A percentile compares a stretch with the other conserved stretches of the same genome.
Conservation (phyloP, 805 yeast genomes). For the Lipomyces orientalis region DNA sequence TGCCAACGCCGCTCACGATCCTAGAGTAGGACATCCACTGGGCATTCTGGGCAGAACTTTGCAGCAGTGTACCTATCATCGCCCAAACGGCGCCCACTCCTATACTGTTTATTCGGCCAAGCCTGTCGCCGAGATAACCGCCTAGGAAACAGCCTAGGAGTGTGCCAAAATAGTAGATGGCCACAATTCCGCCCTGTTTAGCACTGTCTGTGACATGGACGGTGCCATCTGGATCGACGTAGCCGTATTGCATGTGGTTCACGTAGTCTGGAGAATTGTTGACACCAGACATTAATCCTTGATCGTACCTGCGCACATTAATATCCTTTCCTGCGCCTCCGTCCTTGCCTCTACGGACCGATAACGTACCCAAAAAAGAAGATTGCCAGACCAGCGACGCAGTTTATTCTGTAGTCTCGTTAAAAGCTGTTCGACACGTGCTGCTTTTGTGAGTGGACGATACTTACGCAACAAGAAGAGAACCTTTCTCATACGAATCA, state of each 20-base stretch:
- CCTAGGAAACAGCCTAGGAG: slow-evolving; percentile 22
- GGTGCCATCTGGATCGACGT: slow-evolving; percentile 32
- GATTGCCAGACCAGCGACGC: slow-evolving; percentile 40
- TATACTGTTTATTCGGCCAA: slow-evolving; percentile 65
- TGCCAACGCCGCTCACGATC: slow-evolving; percentile 49
- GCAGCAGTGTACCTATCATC: slow-evolving; percentile 53
- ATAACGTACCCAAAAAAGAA: slow-evolving; percentile 52
- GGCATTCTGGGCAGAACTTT: slow-evolving; percentile 53
- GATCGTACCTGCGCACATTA: too few species aligned
- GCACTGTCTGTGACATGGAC: slow-evolving; percentile 39
- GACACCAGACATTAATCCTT: slow-evolving; percentile 51
- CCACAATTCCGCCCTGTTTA: slow-evolving; percentile 44
- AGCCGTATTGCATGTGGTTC: slow-evolving; percentile 40
- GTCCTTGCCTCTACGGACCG: too few species aligned
- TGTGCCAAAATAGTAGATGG: slow-evolving; percentile 46
- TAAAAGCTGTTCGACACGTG: background rate
- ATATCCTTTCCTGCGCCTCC: too few species aligned
- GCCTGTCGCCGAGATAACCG: slow-evolving; percentile 54
- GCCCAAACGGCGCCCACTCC: slow-evolving; percentile 26
- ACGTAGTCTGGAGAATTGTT: slow-evolving; percentile 45
- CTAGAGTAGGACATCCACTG: slow-evolving; percentile 72
- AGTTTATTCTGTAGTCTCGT: slow-evolving; percentile 7
- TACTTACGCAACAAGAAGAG: too few species aligned
- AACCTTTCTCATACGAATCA: too few species aligned
- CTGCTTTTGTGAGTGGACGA: background rate